phyloP scores from a whole-genome alignment of 1,139 yeast genomes.

The Lodderomyces beijingensis region DNA sequence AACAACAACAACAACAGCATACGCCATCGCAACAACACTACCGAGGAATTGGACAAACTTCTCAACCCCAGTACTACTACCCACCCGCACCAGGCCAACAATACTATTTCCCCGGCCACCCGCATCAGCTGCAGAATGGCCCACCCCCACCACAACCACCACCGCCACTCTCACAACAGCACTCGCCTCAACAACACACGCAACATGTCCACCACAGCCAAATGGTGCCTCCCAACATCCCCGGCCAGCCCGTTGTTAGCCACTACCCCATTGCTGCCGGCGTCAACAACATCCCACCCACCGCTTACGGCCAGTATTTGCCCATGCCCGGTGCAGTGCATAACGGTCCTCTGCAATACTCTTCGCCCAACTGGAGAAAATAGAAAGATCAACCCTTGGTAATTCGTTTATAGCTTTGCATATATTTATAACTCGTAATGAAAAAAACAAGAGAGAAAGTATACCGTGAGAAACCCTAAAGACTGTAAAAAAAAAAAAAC shows the following conservation, averaged over 20 bases:
- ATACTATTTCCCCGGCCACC: constrained; percentile 11
- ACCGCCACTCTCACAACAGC: constrained; percentile 11
- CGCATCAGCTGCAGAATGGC: constrained; percentile 3
- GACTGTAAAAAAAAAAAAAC: too few species aligned
- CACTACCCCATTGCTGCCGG: background rate
- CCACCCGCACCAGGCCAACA: constrained; percentile 17
- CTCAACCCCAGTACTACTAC: constrained; percentile 8
- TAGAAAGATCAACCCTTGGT: too few species aligned
- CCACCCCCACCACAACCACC: constrained; percentile 11
- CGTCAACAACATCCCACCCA: background rate
- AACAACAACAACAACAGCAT: constrained; percentile 15
- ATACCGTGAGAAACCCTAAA: too few species aligned
- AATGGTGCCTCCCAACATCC: constrained; percentile 7
- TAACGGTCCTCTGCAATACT: constrained; percentile 22
- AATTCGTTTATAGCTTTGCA: too few species aligned
- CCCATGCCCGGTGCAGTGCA: constrained; percentile 28
- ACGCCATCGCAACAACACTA: constrained; percentile 15
- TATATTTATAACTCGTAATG: too few species aligned
- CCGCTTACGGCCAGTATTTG: constrained; percentile 31
- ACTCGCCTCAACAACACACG: constrained; percentile 12
- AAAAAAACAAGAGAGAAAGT: too few species aligned
- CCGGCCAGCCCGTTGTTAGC: constrained; percentile 1
- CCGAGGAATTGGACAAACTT: constrained; percentile 9
- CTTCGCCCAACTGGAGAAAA: constrained; percentile 33
- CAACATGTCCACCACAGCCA: constrained; percentile 7